Conservation (phyloP, 2,329 filamentous ascomycete species). For the Epichloe uncinata region DNA sequence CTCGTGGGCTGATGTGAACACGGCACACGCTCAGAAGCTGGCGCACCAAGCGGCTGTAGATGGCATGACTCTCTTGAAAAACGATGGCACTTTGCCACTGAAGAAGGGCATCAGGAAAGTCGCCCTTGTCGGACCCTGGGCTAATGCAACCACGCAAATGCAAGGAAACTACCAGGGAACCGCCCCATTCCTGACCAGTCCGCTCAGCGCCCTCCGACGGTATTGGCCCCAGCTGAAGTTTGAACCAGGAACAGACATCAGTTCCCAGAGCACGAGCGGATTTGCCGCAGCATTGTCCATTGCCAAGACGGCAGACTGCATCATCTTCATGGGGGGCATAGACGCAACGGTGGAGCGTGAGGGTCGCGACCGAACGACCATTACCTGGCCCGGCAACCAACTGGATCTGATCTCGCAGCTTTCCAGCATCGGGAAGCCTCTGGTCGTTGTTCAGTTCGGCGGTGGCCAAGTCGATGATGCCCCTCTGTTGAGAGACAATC, state of each 20-base stretch:
- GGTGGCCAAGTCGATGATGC: slow-evolving; percentile 40
- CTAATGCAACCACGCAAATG: slow-evolving; percentile 23
- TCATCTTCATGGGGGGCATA: slow-evolving; percentile 44
- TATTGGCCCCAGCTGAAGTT: neutral
- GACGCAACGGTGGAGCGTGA: slow-evolving; percentile 40
- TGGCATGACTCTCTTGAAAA: slow-evolving; percentile 38
- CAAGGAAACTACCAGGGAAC: slow-evolving; percentile 15
- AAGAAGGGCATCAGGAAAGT: slow-evolving; percentile 10
- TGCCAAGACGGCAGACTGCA: slow-evolving; percentile 22
- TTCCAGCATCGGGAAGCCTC: slow-evolving; percentile 29
- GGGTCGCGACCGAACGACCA: slow-evolving; percentile 33
- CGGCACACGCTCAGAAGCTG: slow-evolving; percentile 37
- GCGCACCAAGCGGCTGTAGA: slow-evolving; percentile 40
- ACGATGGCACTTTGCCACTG: slow-evolving; percentile 37
- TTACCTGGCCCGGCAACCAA: slow-evolving; percentile 39
- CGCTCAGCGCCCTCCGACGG: slow-evolving; percentile 3
- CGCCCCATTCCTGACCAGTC: slow-evolving; percentile 9
- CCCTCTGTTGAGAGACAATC: slow-evolving; percentile 30
- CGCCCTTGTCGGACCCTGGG: slow-evolving; percentile 23
- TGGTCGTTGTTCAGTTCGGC: slow-evolving; percentile 39
- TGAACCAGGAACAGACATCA: neutral
- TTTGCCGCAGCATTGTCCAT: neutral
- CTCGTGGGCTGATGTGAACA: slow-evolving; percentile 41
- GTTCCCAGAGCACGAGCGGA: neutral
- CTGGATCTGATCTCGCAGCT: slow-evolving; percentile 32